Evolutionary conservation across 2,329 filamentous ascomycete species (phyloP).

Genomic region (Fusarium xyrophilum): DNA sequence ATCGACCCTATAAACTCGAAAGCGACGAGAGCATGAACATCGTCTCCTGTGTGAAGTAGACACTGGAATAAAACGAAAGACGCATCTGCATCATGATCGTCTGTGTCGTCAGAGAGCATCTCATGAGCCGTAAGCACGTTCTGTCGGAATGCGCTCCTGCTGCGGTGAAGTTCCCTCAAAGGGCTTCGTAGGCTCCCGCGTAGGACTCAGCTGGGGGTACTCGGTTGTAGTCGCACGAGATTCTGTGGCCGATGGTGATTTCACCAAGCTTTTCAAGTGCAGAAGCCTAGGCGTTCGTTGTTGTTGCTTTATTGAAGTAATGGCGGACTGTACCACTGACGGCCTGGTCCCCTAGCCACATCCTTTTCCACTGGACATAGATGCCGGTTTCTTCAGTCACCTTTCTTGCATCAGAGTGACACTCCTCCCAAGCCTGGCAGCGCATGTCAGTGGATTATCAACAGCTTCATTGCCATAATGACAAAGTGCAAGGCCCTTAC

Average conservation of each 20-base stretch:
- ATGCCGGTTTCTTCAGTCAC: not conserved
- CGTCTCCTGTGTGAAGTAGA: not conserved
- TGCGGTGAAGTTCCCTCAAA: not conserved
- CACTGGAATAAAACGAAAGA: not conserved
- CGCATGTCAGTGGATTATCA: not conserved
- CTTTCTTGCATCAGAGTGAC: not conserved
- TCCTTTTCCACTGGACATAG: not conserved
- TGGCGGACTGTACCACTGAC: not conserved
- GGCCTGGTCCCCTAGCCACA: not conserved
- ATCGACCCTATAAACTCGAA: not conserved
- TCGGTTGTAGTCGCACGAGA: not conserved
- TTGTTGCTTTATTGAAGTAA: not conserved
- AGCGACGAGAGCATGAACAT: not conserved
- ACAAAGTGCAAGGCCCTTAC: not conserved
- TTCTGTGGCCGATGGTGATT: not conserved
- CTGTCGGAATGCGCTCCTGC: not conserved
- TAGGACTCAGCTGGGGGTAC: not conserved
- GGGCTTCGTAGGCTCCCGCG: not conserved
- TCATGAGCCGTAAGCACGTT: not conserved
- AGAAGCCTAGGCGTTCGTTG: not conserved
- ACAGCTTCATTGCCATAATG: not conserved
- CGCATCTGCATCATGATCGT: not conserved
- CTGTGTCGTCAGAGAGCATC: not conserved
- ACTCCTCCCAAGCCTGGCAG: not conserved
- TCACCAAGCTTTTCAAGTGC: not conserved